Evolutionary conservation across 441 rosid species (phyloP).

Genomic region (Capsella rubella): DNA sequence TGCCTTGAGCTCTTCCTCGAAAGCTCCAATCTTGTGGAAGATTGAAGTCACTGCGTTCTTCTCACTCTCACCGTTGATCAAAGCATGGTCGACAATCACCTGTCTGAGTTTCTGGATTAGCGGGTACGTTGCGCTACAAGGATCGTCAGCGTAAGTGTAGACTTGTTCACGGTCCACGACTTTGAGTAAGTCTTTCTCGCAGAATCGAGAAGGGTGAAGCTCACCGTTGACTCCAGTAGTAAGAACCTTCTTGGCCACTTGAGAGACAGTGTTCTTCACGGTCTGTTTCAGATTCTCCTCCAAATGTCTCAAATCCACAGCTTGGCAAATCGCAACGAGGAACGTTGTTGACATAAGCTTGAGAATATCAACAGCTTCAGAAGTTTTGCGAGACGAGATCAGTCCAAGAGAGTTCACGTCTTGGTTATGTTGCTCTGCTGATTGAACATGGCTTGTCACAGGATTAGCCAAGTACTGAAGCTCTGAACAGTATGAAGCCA

Average conservation of each 20-base stretch:
- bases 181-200: constrained; percentile 47
- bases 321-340: constrained; percentile 46
- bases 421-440: constrained; percentile 49
- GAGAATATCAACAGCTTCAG: constrained; percentile 61
- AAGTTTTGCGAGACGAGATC: constrained; percentile 78
- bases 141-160: constrained; percentile 69
- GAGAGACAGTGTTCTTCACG: constrained; percentile 44
- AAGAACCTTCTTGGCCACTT: constrained; percentile 42
- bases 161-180: constrained; percentile 60
- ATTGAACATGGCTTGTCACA: constrained; percentile 47
- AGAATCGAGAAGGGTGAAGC: constrained; percentile 49
- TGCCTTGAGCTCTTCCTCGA: constrained; percentile 68
- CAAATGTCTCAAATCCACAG: constrained; percentile 50
- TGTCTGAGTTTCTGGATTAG: constrained; percentile 74
- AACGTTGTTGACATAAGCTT: constrained; percentile 49
- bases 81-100: constrained; percentile 70
- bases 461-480: constrained; percentile 70
- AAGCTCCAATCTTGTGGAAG: constrained; percentile 68
- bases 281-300: constrained; percentile 68
- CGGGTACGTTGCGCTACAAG: constrained; percentile 72
- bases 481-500: constrained; percentile 87
- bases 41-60: constrained; percentile 58
- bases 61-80: constrained; percentile 72
- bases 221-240: constrained; percentile 45
- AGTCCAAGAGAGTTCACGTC: constrained; percentile 46